These are phyloP conservation scores for Cyclotella baltica DNA, from an alignment of 108 stramenopile species.

Conservation along the genomic window DNA sequence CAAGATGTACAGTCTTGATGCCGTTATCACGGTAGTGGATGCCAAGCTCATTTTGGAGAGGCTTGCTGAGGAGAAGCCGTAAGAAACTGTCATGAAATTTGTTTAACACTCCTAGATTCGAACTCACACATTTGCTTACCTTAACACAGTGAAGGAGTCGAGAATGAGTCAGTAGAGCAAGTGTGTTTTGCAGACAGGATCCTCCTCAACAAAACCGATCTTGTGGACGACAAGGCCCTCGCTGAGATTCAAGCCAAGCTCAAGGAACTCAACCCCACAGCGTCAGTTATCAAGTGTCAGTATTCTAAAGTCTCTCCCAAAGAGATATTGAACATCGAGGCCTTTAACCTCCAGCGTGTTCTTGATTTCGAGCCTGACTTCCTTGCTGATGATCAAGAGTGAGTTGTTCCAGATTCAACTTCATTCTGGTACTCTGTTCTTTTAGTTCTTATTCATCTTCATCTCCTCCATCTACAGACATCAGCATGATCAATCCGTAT, in stretches of 20 bases:
- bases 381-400: slow-evolving; percentile 57
- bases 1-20: slow-evolving; percentile 86
- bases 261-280: slow-evolving; percentile 65
- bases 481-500: slow-evolving; percentile 77
- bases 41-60: slow-evolving; percentile 86
- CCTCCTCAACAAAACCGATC: slow-evolving; percentile 88
- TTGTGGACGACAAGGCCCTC: slow-evolving; percentile 57
- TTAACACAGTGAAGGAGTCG: slow-evolving; percentile 70
- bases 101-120: not conserved
- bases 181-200: slow-evolving; percentile 90
- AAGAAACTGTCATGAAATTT: slow-evolving; percentile 5
- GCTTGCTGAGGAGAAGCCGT: slow-evolving; percentile 84
- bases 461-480: slow-evolving; percentile 24
- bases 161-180: slow-evolving; percentile 97
- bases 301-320: slow-evolving; percentile 62
- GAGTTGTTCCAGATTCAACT: slow-evolving; percentile 2
- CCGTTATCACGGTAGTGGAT: slow-evolving; percentile 95
- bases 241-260: slow-evolving; percentile 56
- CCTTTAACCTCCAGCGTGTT: slow-evolving; percentile 83
- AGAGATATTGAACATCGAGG: slow-evolving; percentile 80
- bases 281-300: slow-evolving; percentile 51
- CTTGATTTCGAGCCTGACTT: slow-evolving; percentile 91
- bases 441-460: not conserved
- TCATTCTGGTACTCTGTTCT: slow-evolving; percentile 3
- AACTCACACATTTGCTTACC: not conserved